phyloP scores from a whole-genome alignment of 2,329 filamentous ascomycete genomes.

The Sphaerulina musiva region DNA sequence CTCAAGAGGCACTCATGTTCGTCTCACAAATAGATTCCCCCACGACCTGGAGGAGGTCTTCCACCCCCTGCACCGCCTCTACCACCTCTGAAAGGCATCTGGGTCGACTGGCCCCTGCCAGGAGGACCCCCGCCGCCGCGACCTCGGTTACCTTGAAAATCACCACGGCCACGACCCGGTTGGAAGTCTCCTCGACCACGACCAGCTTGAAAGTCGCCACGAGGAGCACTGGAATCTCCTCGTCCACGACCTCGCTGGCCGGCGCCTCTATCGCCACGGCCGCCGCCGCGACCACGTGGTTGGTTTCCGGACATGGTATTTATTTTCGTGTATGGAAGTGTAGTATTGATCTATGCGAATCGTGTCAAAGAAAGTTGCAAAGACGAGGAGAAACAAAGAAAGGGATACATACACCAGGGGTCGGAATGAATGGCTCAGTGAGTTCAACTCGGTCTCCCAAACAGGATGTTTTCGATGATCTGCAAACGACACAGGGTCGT shows the following conservation, averaged over 20 bases:
- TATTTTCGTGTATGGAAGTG: background rate
- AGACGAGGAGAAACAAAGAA: background rate
- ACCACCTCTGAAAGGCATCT: conserved; percentile 21
- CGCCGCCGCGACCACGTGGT: conserved; percentile 17
- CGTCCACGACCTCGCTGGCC: conserved; percentile 11
- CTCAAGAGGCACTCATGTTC: background rate
- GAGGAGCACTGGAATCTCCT: conserved; percentile 5
- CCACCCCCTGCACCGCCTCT: conserved; percentile 13
- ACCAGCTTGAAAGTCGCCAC: background rate
- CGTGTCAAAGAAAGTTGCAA: background rate
- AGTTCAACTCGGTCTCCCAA: conserved; percentile 6
- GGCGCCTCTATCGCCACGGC: conserved; percentile 11
- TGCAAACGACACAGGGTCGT: background rate
- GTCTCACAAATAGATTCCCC: conserved; percentile 26
- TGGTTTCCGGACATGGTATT: conserved; percentile 21
- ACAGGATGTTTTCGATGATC: background rate
- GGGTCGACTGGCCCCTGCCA: conserved; percentile 9
- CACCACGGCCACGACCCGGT: conserved; percentile 18
- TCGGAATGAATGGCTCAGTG: conserved; percentile 19
- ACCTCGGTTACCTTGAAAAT: conserved; percentile 16
- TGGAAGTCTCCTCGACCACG: conserved; percentile 10
- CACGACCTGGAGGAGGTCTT: conserved; percentile 9
- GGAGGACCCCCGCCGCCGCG: conserved; percentile 10
- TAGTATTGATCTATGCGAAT: background rate
- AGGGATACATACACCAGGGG: background rate